Conservation (phyloP, 805 yeast species). For the Torulaspora franciscae region DNA sequence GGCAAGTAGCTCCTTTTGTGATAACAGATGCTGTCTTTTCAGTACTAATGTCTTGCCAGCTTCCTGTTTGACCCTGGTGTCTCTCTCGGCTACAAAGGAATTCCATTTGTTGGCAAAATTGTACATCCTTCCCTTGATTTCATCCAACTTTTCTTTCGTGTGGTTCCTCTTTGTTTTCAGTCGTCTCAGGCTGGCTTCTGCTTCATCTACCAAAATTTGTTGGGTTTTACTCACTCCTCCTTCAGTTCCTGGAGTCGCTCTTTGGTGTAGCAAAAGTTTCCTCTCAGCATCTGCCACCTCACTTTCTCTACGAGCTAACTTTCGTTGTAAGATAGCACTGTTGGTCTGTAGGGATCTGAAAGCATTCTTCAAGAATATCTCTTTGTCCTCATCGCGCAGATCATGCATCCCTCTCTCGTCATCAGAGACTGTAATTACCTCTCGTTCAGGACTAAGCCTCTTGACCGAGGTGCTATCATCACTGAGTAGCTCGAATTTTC, state of each 20-base stretch:
- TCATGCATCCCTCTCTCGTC: conserved; percentile 3
- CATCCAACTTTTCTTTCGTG: conserved; percentile 21
- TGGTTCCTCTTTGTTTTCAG: conserved; percentile 15
- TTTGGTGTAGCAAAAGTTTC: conserved; percentile 8
- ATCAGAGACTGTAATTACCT: conserved; percentile 8
- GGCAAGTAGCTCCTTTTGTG: conserved; percentile 18
- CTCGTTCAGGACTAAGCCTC: conserved; percentile 3
- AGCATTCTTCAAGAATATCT: conserved; percentile 12
- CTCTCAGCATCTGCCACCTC: conserved; percentile 18
- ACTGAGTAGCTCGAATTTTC: neutral
- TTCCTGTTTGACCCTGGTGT: conserved; percentile 14
- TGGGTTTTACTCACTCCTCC: conserved; percentile 14
- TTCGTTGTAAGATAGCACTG: conserved; percentile 21
- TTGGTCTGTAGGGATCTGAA: conserved; percentile 17
- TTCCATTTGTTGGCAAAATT: conserved; percentile 10
- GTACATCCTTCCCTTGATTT: conserved; percentile 14
- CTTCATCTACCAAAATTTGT: conserved; percentile 17
- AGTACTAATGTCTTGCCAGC: conserved; percentile 11
- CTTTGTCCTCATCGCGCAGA: conserved; percentile 6
- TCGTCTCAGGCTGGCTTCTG: conserved; percentile 8
- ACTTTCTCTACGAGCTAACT: conserved; percentile 24
- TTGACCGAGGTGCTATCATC: conserved; percentile 1
- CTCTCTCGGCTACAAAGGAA: conserved; percentile 13
- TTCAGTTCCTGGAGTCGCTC: neutral
- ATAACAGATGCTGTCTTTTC: conserved; percentile 19